Base-by-base conservation (phyloP, 2,329 filamentous ascomycete genomes). In the Canariomyces notabilis region DNA sequence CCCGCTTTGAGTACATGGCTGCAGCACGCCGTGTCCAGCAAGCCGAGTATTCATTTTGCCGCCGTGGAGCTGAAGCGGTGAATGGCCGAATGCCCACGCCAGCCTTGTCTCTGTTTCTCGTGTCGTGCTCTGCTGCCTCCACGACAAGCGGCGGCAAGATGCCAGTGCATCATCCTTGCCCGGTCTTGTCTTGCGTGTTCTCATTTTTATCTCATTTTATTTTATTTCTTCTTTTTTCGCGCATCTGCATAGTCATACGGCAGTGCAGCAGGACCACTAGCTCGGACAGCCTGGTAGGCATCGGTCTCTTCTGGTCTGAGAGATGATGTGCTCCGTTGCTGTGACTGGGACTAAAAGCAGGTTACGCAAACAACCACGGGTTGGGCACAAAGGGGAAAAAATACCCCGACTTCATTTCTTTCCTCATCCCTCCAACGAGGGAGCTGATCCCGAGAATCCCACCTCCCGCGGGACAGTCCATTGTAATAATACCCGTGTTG, bases 401-500 rank as follows among this genome's bases (percentile, higher is more conserved):
- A 26, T 22, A 35, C 16, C 21, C 38, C 29, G 12, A 14, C 33
- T 44, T 46, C 37, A 31, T 37, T 41, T 40, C 33, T 14, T 48
- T 41, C 18, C 39, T 37, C 37, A 20, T 31, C 42, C 33, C 29
- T 35, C n/a, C 35, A 42, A 22, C 16, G 21, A 26, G 46, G 39
- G 36, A 11, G 39, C 31, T n/a, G n/a, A 44, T 40, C 39, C 39
- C 46, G 37, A 37, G 37, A 38, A 46, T 50, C 29, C 42, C 43
- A 50, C 39, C 46, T 29, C 26, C 43, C 23, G 32, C 46, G 47
- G 39, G 42, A 50, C 21, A 44, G 26, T 45, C 50, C 47, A 34
- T 51, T 52, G 50, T 45, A 56, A 54, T 56, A 57, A 49, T n/a
- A n/a, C n/a, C 49, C 45, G 48, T 50, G 47, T 38, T 33, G 45